These are phyloP conservation scores for Metschnikowia aberdeeniae DNA, from an alignment of 805 yeast species.

Conservation along the genomic window DNA sequence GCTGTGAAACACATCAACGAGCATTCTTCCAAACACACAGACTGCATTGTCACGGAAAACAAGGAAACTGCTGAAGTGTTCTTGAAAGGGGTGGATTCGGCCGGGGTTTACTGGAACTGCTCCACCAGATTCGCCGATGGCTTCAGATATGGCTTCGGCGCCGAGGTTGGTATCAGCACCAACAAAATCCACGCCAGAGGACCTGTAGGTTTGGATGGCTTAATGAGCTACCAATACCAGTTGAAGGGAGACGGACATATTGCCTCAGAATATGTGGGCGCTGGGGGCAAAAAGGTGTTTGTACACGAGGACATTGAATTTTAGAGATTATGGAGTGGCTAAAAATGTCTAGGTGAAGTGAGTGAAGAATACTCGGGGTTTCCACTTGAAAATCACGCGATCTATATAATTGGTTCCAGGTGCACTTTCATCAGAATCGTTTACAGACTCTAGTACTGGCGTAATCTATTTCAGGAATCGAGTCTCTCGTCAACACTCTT, in stretches of 20 bases:
- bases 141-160: constrained; percentile 95
- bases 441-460: too few relatives aligned
- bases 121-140: constrained; percentile 98
- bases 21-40: constrained; percentile 97
- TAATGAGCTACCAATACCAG: constrained; percentile 93
- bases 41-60: constrained; percentile 78
- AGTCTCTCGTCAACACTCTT: too few relatives aligned
- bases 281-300: constrained; percentile 80
- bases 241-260: constrained; percentile 90
- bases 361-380: too few relatives aligned
- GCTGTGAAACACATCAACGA: constrained; percentile 85
- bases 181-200: constrained; percentile 98
- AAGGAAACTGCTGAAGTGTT: constrained; percentile 69
- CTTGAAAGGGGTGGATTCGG: constrained; percentile 82
- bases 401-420: too few relatives aligned
- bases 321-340: not conserved
- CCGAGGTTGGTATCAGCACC: constrained; percentile 97
- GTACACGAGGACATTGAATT: constrained; percentile 59
- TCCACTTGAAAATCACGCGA: too few relatives aligned
- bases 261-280: constrained; percentile 88
- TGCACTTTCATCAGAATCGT: too few relatives aligned
- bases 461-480: too few relatives aligned
- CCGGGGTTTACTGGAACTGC: constrained; percentile 98
- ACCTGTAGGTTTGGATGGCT: constrained; percentile 96
- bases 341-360: too few relatives aligned